These are phyloP conservation scores for Coemansia sp. DNA, from an alignment of 192 early-diverging fungal species.

Conservation along the genomic window DNA sequence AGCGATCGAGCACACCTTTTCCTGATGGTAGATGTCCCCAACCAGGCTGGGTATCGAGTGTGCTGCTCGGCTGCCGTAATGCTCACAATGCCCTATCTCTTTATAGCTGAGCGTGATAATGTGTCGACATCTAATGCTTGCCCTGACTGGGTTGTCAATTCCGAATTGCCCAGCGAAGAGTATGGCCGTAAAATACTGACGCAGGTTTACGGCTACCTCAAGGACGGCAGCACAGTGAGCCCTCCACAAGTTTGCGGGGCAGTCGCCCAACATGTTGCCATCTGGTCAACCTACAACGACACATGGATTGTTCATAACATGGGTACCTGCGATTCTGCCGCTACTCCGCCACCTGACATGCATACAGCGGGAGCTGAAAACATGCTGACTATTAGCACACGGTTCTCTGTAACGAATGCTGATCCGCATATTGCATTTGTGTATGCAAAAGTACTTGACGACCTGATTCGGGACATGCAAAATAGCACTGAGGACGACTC, in stretches of 20 bases:
- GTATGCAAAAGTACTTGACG: not conserved
- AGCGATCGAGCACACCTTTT: not conserved
- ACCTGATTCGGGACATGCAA: not conserved
- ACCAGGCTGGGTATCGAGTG: not conserved
- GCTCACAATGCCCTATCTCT: not conserved
- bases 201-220: not conserved
- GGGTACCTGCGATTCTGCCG: not conserved
- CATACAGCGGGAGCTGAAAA: not conserved
- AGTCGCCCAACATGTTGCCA: not conserved
- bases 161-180: not conserved
- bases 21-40: not conserved
- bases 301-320: not conserved
- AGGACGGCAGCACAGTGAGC: not conserved
- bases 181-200: not conserved
- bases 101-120: not conserved
- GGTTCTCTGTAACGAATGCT: not conserved
- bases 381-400: not conserved
- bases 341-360: not conserved
- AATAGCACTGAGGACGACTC: not conserved
- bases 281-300: not conserved
- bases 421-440: not conserved
- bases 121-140: not conserved
- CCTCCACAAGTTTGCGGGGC: not conserved
- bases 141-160: not conserved
- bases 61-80: not conserved